Base-by-base conservation (phyloP, 1,284 basidiomycete species). In the Cystobasidiaceae sp. region DNA sequence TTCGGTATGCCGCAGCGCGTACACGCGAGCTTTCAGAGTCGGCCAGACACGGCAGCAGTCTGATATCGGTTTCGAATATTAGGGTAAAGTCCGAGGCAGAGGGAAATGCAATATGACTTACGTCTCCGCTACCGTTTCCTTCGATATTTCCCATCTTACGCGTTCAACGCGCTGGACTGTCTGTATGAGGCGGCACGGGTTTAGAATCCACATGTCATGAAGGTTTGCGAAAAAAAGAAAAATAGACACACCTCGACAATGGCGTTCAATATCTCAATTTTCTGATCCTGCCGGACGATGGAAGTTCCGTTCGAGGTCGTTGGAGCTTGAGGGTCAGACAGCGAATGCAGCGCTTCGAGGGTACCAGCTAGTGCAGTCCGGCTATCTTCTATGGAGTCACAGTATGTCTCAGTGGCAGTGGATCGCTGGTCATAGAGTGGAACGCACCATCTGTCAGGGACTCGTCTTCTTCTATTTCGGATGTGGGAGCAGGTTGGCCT, bases 1-100 rank as follows among this genome's bases (percentile, higher is more conserved):
- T 80, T n/a, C 92, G 83, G 75, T 96, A 97, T 0, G 86, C 88
- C 0, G 85, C 84, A 2, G 93, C 86, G n/a, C 91, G 84, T 69
- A 87, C 84, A 63, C 86, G 83, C 67, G 86, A 86, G 0, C 86
- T 85, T 1, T 85, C 84, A 32, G 78, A 78, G 73, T 97, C 93
- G 27, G 86, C 83, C 2, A 97, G 82, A 37, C 85, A 86, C 4
- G 87, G 87, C 43, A 88, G 79, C 17, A 88, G 81, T 17, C 90
- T 92, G 28, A 4, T 17, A 4, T 58, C 5, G 25, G 17, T 28
- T 41, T 4, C 21, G 11, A 6, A 8, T 33, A 8, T 5, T 19
- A 25, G 39, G 49, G 7, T 15, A 4, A 32, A 52, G 50, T 33
- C 4, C 28, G 13, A 33, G 4, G 4, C 25, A 25, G 6, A 4